Base-by-base conservation (phyloP, 768 basidiomycete species). In the Phaeotremella skinneri region DNA sequence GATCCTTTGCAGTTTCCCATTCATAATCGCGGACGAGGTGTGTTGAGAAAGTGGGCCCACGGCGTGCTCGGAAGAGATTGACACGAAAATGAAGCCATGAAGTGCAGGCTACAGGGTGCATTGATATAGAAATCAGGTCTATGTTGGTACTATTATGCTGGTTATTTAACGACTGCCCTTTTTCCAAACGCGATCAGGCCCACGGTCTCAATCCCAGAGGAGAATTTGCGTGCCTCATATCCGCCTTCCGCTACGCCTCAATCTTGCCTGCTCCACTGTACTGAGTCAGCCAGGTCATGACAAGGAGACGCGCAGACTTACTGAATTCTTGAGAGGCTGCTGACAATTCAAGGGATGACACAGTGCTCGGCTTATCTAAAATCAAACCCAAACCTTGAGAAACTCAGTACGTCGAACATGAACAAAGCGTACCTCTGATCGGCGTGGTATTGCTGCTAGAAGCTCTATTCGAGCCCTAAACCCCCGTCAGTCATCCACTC, bases 1-100 rank as follows among this genome's bases (percentile, higher is more conserved):
- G 70, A 74, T 55, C 66, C 67, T 5, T 34, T 39, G 6, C 31
- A 54, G 41, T 72, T 68, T 39, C 70, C 70, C 26, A 53, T 49
- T 2, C 70, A 74, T 49, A 59, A 68, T 25, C 45, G 64, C 17
- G 70, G 70, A 2, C n/a, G 70, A 21, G 67, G 67, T 16, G 45
- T 70, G 13, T 43, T 72, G n/a, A 58, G 55, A 23, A 20, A 54
- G 23, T 74, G 70, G 70, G 70, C 70, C 5, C 50, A 53, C 26
- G 54, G 55, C 17, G 52, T 58, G 14, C 17, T 63, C 7, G 41
- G 30, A 16, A 17, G 29, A 25, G n/a, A 43, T n/a, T 17, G 21
- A 56, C 29, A 26, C 25, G 29, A 11, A 57, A 6, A 21, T 49
- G 29, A 34, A n/a, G 2, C 27, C 37, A 16, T 14, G 7, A 25